Conservation (phyloP, 768 basidiomycete species). For the Suillus tomentosus region DNA sequence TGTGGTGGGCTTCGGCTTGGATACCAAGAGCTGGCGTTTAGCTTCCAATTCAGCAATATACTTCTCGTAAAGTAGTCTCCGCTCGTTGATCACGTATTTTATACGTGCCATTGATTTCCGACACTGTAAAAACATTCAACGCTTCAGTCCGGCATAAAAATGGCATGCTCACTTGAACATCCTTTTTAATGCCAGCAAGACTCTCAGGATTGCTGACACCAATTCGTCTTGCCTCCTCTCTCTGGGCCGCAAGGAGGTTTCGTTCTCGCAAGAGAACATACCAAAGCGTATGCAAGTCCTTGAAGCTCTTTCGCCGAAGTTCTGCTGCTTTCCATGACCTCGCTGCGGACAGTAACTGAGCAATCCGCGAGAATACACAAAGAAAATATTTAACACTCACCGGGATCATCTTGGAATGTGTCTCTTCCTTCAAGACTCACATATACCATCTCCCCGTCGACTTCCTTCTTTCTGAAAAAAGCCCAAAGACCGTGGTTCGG, state of each 20-base stretch:
- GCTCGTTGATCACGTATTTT: constrained; percentile 89
- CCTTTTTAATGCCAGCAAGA: constrained; percentile 33
- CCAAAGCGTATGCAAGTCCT: constrained; percentile 94
- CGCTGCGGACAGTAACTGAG: constrained; percentile 49
- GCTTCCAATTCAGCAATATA: constrained; percentile 19
- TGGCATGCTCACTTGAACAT: constrained; percentile 44
- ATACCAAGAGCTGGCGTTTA: constrained; percentile 11
- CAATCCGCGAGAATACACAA: neutral
- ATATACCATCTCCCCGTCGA: constrained; percentile 52
- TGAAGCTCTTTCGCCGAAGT: constrained; percentile 87
- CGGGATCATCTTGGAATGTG: constrained; percentile 34
- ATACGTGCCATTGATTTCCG: constrained; percentile 97
- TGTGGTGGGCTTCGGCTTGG: constrained; percentile 3
- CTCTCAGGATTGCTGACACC: constrained; percentile 39
- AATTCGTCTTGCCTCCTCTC: constrained; percentile 71
- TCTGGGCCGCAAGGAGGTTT: constrained; percentile 88
- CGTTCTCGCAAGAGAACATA: constrained; percentile 87
- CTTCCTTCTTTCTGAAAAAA: constrained; percentile 68
- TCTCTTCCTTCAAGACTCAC: constrained; percentile 46
- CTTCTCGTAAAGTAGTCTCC: constrained; percentile 76
- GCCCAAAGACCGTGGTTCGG: constrained; percentile 76
- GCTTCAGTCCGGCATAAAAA: constrained; percentile 13
- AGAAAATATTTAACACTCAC: constrained; percentile 28
- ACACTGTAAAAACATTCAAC: constrained; percentile 49
- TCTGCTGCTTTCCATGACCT: constrained; percentile 87